These are phyloP conservation scores for Trichoderma sp. DNA, from an alignment of 2,329 filamentous ascomycete genomes.

Conservation along the genomic window DNA sequence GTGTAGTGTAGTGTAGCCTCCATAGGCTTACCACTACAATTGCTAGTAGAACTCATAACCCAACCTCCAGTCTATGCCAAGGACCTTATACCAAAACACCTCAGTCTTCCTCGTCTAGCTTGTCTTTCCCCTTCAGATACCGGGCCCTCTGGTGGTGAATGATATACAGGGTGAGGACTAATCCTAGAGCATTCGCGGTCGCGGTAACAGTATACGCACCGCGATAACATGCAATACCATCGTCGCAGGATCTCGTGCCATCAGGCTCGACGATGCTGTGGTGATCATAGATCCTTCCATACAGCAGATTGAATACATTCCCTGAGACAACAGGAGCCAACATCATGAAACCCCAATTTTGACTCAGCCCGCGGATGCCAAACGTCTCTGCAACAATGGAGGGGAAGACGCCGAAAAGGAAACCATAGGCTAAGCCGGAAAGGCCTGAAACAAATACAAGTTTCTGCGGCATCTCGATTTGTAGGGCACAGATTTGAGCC, in stretches of 20 bases:
- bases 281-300: conserved; percentile 77
- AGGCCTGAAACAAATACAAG: conserved; percentile 77
- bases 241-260: conserved; percentile 71
- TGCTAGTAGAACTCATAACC: neutral
- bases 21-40: neutral
- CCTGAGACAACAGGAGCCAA: conserved; percentile 82
- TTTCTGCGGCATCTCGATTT: conserved; percentile 71
- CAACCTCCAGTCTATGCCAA: neutral
- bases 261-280: conserved; percentile 68
- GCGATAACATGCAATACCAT: conserved; percentile 78
- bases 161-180: conserved; percentile 67
- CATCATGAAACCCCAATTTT: conserved; percentile 97
- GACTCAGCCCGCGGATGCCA: conserved; percentile 81
- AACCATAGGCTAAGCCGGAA: conserved; percentile 86
- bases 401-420: conserved; percentile 91
- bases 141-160: conserved; percentile 58
- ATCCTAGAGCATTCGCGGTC: conserved; percentile 65
- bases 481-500: conserved; percentile 75
- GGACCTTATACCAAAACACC: neutral
- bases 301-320: conserved; percentile 90
- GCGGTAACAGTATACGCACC: conserved; percentile 79
- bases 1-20: neutral
- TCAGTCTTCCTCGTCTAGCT: conserved; percentile 19
- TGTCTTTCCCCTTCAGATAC: conserved; percentile 34
- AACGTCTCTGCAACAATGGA: conserved; percentile 88